Percentiles rank a stretch among this genome's conserved stretches.
phyloP scores from a whole-genome alignment of 2,329 filamentous ascomycete genomes.

The Aspergillus sojae region DNA sequence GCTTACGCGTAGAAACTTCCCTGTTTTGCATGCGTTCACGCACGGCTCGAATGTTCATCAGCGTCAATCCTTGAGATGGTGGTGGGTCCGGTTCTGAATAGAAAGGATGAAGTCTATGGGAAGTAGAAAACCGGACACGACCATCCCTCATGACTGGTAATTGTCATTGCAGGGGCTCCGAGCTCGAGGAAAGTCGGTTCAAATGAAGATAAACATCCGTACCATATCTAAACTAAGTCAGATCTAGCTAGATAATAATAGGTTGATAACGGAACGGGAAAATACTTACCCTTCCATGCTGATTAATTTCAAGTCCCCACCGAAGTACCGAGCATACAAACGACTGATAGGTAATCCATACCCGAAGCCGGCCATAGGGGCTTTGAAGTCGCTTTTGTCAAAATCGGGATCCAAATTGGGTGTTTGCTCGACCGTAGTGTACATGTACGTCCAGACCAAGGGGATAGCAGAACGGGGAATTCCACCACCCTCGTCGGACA shows the following conservation, averaged over 20 bases:
- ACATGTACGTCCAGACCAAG: constrained; percentile 99
- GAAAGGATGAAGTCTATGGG: constrained; percentile 43
- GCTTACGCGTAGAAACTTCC: constrained; percentile 83
- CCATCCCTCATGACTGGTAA: constrained; percentile 85
- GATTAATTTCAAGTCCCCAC: constrained; percentile 94
- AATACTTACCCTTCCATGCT: constrained; percentile 93
- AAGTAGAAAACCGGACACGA: constrained; percentile 49
- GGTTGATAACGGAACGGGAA: not conserved
- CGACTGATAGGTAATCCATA: constrained; percentile 94
- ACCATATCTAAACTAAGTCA: constrained; percentile 69
- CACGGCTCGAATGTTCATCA: constrained; percentile 58
- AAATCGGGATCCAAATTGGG: constrained; percentile 95
- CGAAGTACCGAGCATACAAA: constrained; percentile 95
- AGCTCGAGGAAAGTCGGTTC: constrained; percentile 91
- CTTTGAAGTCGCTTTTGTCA: constrained; percentile 98
- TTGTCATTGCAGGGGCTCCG: constrained; percentile 92
- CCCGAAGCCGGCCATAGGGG: constrained; percentile 98
- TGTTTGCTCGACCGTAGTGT: constrained; percentile 95
- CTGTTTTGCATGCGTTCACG: constrained; percentile 70
- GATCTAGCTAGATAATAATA: not conserved
- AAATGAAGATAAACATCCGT: constrained; percentile 98
- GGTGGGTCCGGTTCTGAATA: constrained; percentile 37
- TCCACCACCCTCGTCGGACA: constrained; percentile 93
- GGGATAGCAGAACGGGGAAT: constrained; percentile 92
- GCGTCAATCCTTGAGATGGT: constrained; percentile 55